These are phyloP conservation scores for Pythium aristosporum DNA, from an alignment of 352 stramenopile species.

Conservation along the genomic window DNA sequence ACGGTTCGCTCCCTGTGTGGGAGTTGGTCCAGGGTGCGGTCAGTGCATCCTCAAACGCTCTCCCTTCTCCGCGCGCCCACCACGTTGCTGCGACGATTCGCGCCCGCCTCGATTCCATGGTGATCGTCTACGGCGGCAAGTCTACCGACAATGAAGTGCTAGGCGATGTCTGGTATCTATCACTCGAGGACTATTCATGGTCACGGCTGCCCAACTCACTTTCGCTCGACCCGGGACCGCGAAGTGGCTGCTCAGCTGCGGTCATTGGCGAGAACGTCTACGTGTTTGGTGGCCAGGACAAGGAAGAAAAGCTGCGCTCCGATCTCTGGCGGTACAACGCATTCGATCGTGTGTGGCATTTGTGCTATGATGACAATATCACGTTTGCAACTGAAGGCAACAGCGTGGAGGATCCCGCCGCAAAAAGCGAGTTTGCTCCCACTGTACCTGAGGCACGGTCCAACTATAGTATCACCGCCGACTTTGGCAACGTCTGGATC, in stretches of 20 bases:
- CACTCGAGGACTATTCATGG: conserved; percentile 80
- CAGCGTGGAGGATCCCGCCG: conserved; percentile 4
- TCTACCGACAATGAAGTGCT: conserved; percentile 71
- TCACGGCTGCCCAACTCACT: conserved; percentile 69
- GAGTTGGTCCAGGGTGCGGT: conserved; percentile 70
- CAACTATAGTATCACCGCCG: conserved; percentile 71
- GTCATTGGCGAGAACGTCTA: conserved; percentile 86
- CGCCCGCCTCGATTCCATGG: conserved; percentile 71
- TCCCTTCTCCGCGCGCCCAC: conserved; percentile 65
- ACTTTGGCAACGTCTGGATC: conserved; percentile 83
- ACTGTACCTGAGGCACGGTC: conserved; percentile 49
- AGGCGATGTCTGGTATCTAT: conserved; percentile 82
- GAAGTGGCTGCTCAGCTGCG: conserved; percentile 58
- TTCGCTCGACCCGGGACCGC: conserved; percentile 71
- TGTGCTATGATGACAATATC: conserved; percentile 84
- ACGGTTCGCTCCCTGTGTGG: conserved; percentile 74
- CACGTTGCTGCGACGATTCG: conserved; percentile 66
- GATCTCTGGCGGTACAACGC: conserved; percentile 88
- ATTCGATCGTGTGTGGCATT: conserved; percentile 85
- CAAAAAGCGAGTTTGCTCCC: conserved; percentile 44
- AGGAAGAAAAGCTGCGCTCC: conserved; percentile 71
- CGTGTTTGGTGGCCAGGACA: conserved; percentile 79
- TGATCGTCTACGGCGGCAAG: conserved; percentile 84
- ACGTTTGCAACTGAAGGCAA: conserved; percentile 28
- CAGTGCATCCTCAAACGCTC: conserved; percentile 49